A percentile compares a stretch with the other conserved stretches of the same genome.
Evolutionary conservation across 805 yeast species (phyloP).

Genomic region (Starmerella lactis-condensi): DNA sequence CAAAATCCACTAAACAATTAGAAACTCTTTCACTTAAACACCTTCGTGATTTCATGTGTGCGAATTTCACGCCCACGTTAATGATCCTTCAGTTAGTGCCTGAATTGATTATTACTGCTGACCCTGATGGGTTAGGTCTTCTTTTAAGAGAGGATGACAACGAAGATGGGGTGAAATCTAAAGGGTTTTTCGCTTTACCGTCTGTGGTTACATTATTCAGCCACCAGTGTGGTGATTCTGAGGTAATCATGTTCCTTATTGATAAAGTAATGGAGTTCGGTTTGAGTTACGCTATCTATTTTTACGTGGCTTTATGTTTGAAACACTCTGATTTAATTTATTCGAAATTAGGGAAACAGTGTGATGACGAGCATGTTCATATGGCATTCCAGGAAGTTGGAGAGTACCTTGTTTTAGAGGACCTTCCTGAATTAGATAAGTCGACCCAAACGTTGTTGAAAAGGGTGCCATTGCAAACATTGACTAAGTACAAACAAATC

Average conservation of each 20-base stretch:
- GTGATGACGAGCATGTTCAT: conserved; percentile 28
- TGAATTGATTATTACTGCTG: conserved; percentile 33
- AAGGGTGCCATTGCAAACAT: conserved; percentile 13
- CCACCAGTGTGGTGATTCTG: conserved; percentile 41
- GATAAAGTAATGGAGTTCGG: conserved; percentile 46
- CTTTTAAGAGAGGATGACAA: conserved; percentile 20
- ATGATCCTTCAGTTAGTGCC: conserved; percentile 53
- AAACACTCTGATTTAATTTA: conserved; percentile 21
- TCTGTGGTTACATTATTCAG: conserved; percentile 60
- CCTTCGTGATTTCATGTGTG: conserved; percentile 72
- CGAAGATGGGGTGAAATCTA: conserved; percentile 25
- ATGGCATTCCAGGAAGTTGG: conserved; percentile 23
- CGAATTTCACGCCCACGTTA: conserved; percentile 45
- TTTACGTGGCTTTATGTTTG: conserved; percentile 34
- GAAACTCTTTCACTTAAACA: conserved; percentile 30
- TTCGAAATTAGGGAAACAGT: conserved; percentile 17
- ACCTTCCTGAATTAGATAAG: conserved; percentile 12
- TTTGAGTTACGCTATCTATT: conserved; percentile 35
- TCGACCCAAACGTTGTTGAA: conserved; percentile 10
- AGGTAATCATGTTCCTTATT: conserved; percentile 41
- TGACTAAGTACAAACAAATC: conserved; percentile 16
- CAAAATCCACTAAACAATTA: conserved; percentile 20
- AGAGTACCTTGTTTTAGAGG: conserved; percentile 7
- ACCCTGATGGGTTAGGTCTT: conserved; percentile 20
- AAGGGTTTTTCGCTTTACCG: conserved; percentile 44